Base-by-base conservation (phyloP, 2,329 filamentous ascomycete genomes). In the Neonectria coccinea region DNA sequence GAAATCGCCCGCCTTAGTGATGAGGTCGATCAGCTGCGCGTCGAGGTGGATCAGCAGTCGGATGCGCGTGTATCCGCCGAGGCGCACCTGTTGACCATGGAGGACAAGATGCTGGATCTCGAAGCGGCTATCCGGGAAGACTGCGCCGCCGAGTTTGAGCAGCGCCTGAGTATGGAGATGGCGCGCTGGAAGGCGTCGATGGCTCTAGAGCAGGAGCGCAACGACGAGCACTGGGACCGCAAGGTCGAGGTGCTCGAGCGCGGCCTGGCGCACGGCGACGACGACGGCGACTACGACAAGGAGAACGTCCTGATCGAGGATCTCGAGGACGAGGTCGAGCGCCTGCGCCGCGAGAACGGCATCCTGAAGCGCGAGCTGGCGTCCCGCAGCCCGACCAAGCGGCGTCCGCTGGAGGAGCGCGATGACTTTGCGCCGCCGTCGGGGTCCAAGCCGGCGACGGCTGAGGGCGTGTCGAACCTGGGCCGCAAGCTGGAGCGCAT, bases 61-160 rank as follows among this genome's bases (percentile, higher is more conserved):
- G 87, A 91, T 48, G 86, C 88, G 1, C 87, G 94, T 2, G 81
- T 88, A 53, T 88, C 92, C 39, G 89, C 91, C 3, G 94, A 97
- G 75, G 86, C 90, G 2, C 90, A 90, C 68, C 86, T 95, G 67
- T 83, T 89, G 41, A 89, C 88, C 4, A 89, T 92, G 79, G 87
- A 92, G 47, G 89, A 92, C 25, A 79, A 85, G 5, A 81, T 89
- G 73, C 71, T 88, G 5, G 87, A 90, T 56, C 82, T 97, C 12
- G 96, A 99, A 76, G 89, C 92, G 71, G 90, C 91, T 6, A 88
- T 98, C 31, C 90, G 96, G 22, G 95, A 97, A 74, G 95, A 98
- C 70, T 95, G 94, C 72, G 94, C 90, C 70, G 84, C 82, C 2
- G 96, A 97, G 74, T 97, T 97, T 82, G 96, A 99, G 74, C 83